These are phyloP conservation scores for Colletotrichum brevisporum DNA, from an alignment of 2,329 filamentous ascomycete species.

Conservation along the genomic window DNA sequence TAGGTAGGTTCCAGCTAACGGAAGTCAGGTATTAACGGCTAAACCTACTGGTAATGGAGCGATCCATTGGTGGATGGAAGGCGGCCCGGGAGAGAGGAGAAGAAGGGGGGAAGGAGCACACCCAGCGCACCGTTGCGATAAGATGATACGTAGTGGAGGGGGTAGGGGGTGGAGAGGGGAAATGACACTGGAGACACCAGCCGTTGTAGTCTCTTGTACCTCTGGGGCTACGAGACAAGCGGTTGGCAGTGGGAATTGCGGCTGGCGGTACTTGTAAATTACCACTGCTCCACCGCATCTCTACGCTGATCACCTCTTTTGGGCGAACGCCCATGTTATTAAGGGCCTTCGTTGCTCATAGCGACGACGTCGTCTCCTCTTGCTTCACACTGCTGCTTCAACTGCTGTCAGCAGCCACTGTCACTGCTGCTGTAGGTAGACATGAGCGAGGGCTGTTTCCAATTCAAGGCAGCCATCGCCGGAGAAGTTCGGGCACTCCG, in stretches of 20 bases:
- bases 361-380: slow-evolving; percentile 15
- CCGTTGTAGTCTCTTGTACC: slow-evolving; percentile 33
- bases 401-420: too few relatives aligned
- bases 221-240: neutral
- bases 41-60: too few relatives aligned
- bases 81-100: slow-evolving; percentile 7
- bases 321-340: slow-evolving; percentile 17
- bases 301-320: slow-evolving; percentile 30
- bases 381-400: neutral
- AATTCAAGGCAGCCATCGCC: neutral
- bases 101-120: neutral
- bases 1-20: too few relatives aligned
- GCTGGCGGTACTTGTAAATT: slow-evolving; percentile 20
- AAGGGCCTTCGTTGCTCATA: slow-evolving; percentile 12
- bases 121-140: neutral
- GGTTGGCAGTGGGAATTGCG: slow-evolving; percentile 9
- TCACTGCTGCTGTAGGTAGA: too few relatives aligned
- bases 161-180: slow-evolving; percentile 37
- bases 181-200: slow-evolving; percentile 38
- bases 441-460: neutral
- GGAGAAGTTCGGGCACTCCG: slow-evolving; percentile 1
- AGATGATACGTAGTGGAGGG: slow-evolving; percentile 7
- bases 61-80: neutral
- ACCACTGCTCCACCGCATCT: slow-evolving; percentile 17
- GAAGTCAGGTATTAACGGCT: too few relatives aligned